Conservation (phyloP, 2,329 filamentous ascomycete genomes). For the Lachnellula arida region DNA sequence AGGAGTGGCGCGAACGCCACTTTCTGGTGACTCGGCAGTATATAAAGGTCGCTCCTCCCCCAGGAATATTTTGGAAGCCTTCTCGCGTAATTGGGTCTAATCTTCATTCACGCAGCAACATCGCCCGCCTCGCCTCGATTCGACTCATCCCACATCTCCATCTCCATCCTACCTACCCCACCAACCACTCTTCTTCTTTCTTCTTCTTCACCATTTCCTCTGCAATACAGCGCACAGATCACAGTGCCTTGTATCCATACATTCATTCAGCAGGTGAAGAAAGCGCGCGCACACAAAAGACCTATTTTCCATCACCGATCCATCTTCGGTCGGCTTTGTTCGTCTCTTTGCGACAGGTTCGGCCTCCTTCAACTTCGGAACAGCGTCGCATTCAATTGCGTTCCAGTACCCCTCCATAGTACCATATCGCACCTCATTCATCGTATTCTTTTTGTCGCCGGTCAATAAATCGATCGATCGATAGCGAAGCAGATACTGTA, state of each 20-base stretch:
- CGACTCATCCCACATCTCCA: constrained; percentile 3
- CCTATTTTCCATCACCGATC: not conserved
- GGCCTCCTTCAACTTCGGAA: not conserved
- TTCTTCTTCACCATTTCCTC: not conserved
- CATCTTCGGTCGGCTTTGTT: not conserved
- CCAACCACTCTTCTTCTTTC: not conserved
- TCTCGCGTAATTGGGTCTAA: constrained; percentile 22
- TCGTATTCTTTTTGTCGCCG: constrained; percentile 20
- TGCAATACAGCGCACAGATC: constrained; percentile 19
- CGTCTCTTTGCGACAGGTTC: constrained; percentile 8
- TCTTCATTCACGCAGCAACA: constrained; percentile 11
- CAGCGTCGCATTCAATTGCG: not conserved
- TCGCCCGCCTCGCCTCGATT: not conserved
- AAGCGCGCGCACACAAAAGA: constrained; percentile 1
- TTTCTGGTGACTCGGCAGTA: constrained; percentile 4
- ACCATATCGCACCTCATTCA: constrained; percentile 5
- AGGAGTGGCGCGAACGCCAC: not conserved
- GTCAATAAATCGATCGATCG: constrained; percentile 17
- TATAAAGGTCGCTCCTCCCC: constrained; percentile 16
- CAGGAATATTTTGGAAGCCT: constrained; percentile 7
- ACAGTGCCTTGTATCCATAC: constrained; percentile 24
- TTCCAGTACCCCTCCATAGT: not conserved
- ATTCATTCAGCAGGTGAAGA: constrained; percentile 26
- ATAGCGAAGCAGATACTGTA: constrained; percentile 44
- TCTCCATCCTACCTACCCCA: not conserved